These are phyloP conservation scores for Dictyostelium purpureum DNA, from an alignment of 78 protist genomes.

Conservation along the genomic window DNA sequence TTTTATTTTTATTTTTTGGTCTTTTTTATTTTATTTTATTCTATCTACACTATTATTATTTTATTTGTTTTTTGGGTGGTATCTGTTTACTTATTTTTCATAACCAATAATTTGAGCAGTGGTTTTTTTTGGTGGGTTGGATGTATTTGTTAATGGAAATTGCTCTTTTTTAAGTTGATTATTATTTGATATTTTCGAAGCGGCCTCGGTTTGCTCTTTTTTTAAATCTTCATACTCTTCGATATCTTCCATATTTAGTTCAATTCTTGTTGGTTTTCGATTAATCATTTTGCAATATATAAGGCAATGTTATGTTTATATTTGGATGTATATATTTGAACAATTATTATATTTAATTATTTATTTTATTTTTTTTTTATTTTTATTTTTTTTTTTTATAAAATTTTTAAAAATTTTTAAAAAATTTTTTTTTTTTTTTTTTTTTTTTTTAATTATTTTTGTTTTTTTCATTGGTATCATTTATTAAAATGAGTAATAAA, in stretches of 20 bases:
- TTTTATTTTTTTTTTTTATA: not conserved
- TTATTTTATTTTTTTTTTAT: not conserved
- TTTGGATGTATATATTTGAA: not conserved
- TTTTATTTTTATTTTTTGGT: not conserved
- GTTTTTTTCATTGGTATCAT: not conserved
- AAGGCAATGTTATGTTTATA: not conserved
- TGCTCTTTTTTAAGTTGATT: not conserved
- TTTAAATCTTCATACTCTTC: constrained; percentile 64
- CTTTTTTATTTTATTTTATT: not conserved
- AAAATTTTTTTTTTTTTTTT: not conserved
- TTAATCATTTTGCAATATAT: constrained; percentile 22
- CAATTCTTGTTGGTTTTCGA: constrained; percentile 74
- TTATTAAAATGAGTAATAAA: constrained; percentile 11
- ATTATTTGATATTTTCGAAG: not conserved
- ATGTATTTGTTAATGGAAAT: not conserved
- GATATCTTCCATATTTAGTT: constrained; percentile 58
- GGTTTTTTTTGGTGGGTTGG: not conserved
- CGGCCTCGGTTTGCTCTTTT: constrained; percentile 37
- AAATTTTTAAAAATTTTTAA: not conserved
- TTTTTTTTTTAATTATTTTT: not conserved
- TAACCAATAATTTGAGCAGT: constrained; percentile 72
- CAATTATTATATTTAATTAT: not conserved
- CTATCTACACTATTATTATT: not conserved
- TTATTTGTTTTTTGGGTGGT: too few species aligned
- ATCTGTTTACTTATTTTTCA: not conserved